Evolutionary conservation across 306 rosid species (phyloP).

Genomic region (Prunus persica): DNA sequence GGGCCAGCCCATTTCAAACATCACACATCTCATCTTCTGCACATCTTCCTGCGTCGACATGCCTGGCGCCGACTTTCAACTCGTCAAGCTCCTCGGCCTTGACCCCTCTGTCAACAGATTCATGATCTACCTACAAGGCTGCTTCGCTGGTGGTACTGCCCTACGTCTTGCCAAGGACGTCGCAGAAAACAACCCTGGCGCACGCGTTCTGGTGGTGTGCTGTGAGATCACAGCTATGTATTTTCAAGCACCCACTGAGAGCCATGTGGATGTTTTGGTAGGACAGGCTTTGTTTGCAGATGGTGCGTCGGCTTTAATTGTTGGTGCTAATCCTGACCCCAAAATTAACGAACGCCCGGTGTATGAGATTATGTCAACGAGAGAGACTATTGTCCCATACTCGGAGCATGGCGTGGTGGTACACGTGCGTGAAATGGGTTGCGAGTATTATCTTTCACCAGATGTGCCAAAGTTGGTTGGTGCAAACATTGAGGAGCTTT

Average conservation of each 20-base stretch:
- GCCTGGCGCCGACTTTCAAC: constrained; percentile 41
- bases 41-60: constrained; percentile 35
- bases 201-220: constrained; percentile 40
- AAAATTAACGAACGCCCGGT: constrained; percentile 20
- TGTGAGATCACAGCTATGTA: not conserved
- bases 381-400: constrained; percentile 18
- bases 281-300: constrained; percentile 47
- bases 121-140: constrained; percentile 39
- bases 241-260: not conserved
- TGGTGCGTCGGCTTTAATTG: constrained; percentile 31
- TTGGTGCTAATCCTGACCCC: constrained; percentile 24
- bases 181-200: constrained; percentile 32
- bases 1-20: constrained; percentile 33
- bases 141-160: constrained; percentile 32
- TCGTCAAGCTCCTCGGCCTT: constrained; percentile 37
- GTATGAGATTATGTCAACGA: constrained; percentile 10
- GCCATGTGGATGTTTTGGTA: constrained; percentile 31
- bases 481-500: constrained; percentile 14
- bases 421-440: constrained; percentile 40
- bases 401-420: constrained; percentile 34
- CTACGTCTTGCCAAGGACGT: constrained; percentile 40
- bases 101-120: constrained; percentile 27
- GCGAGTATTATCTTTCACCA: constrained; percentile 10
- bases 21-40: constrained; percentile 43
- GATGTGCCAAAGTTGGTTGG: constrained; percentile 22